Conservation (phyloP, 805 yeast species). For the Alloascoidea hylecoeti region DNA sequence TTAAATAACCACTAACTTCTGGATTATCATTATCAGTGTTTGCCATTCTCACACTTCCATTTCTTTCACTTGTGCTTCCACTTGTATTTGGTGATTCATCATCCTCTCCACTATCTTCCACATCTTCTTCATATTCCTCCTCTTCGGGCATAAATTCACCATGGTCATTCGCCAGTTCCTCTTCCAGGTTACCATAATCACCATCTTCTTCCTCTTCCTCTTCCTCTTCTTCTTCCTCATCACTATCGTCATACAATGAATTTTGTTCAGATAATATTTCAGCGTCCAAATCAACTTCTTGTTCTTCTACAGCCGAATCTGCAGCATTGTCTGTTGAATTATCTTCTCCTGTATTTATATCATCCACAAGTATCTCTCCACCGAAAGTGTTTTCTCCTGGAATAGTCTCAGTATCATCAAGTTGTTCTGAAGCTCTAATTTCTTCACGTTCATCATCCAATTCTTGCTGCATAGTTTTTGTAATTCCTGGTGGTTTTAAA, state of each 20-base stretch:
- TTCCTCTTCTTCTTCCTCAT: constrained; percentile 3
- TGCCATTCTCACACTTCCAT: no score
- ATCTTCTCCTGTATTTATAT: constrained; percentile 3
- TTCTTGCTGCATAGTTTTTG: constrained; percentile 30
- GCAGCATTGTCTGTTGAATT: constrained; percentile 6
- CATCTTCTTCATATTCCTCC: constrained; percentile 3
- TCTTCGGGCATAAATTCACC: constrained; percentile 2
- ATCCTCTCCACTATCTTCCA: no score
- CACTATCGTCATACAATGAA: constrained; percentile 5
- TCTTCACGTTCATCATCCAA: constrained; percentile 14
- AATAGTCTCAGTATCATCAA: constrained; percentile 1
- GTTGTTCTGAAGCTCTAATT: constrained; percentile 5
- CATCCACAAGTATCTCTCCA: constrained; percentile 3
- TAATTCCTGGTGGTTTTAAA: constrained; percentile 45
- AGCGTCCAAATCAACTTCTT: constrained; percentile 2
- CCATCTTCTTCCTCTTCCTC: background rate
- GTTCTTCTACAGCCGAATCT: constrained; percentile 9
- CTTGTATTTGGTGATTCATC: no score
- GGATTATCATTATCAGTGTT: no score
- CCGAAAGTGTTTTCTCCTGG: background rate
- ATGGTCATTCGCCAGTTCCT: constrained; percentile 2
- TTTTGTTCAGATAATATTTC: background rate
- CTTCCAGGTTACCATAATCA: constrained; percentile 2
- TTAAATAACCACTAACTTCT: no score
- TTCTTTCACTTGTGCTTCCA: no score